Evolutionary conservation across 106 monocot genomes (phyloP).

Genomic region (Acanthochlamys bracteata): DNA sequence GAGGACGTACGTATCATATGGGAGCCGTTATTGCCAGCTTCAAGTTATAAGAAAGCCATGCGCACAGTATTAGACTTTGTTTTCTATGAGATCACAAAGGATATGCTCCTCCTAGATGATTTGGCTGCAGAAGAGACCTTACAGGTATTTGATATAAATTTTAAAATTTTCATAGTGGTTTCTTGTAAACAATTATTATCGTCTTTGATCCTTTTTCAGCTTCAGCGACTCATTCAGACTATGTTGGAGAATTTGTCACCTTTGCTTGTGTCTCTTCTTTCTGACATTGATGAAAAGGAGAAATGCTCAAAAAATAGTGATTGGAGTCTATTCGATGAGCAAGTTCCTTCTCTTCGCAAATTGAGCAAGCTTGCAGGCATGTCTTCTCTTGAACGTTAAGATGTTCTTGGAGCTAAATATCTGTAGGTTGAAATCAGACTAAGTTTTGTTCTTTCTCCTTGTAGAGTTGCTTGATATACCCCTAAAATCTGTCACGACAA

Average conservation of each 20-base stretch:
- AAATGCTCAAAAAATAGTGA: slow-evolving; percentile 14
- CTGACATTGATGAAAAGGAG: slow-evolving; percentile 27
- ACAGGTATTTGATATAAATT: slow-evolving; percentile 43
- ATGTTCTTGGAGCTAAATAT: not conserved
- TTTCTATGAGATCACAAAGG: slow-evolving; percentile 67
- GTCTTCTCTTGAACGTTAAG: not conserved
- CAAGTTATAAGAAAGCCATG: slow-evolving; percentile 67
- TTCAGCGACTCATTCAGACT: slow-evolving; percentile 75
- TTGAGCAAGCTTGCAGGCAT: slow-evolving; percentile 79
- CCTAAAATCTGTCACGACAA: slow-evolving; percentile 61
- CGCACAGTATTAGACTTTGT: slow-evolving; percentile 43
- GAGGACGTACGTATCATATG: slow-evolving; percentile 84
- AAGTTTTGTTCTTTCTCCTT: slow-evolving; percentile 11
- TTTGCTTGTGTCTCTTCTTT: slow-evolving; percentile 39
- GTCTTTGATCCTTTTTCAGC: slow-evolving; percentile 35
- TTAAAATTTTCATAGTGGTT: not conserved
- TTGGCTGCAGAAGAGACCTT: slow-evolving; percentile 94
- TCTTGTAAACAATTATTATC: not conserved
- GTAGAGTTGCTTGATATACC: slow-evolving; percentile 89
- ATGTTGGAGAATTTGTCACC: slow-evolving; percentile 58
- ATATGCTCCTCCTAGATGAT: slow-evolving; percentile 88
- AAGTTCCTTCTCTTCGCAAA: slow-evolving; percentile 59
- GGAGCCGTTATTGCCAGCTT: slow-evolving; percentile 55
- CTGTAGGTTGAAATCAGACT: not conserved
- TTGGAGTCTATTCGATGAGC: slow-evolving; percentile 31